These are phyloP conservation scores for Penicillium waksmanii DNA, from an alignment of 495 filamentous ascomycete species.

Conservation along the genomic window DNA sequence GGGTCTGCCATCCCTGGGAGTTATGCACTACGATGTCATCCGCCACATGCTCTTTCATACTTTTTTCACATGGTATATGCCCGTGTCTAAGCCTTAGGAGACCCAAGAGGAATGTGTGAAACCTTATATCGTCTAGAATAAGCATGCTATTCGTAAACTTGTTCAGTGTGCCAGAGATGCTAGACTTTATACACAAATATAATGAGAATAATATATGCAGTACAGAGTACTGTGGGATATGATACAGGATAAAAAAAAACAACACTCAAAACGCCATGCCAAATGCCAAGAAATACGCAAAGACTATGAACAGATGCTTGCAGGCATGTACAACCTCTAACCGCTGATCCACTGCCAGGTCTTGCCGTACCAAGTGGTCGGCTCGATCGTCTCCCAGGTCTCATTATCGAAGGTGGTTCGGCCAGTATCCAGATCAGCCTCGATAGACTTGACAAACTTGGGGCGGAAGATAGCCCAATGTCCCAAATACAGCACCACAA, in stretches of 20 bases:
- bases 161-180: no score
- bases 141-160: background rate
- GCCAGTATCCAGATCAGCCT: slow-evolving; percentile 56
- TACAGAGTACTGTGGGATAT: background rate
- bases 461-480: slow-evolving; percentile 58
- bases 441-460: slow-evolving; percentile 43
- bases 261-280: slow-evolving; percentile 11
- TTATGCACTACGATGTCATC: slow-evolving; percentile 19
- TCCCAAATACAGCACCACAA: slow-evolving; percentile 58
- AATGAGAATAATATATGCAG: background rate
- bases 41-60: slow-evolving; percentile 14
- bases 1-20: slow-evolving; percentile 7
- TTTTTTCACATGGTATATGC: slow-evolving; percentile 4
- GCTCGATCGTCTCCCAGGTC: slow-evolving; percentile 47
- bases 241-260: background rate
- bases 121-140: background rate
- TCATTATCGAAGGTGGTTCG: slow-evolving; percentile 43
- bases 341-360: slow-evolving; percentile 28
- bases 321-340: slow-evolving; percentile 10
- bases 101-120: background rate
- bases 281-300: slow-evolving; percentile 12
- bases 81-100: background rate
- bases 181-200: no score
- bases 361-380: slow-evolving; percentile 47
- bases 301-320: slow-evolving; percentile 9